Evolutionary conservation across 108 stramenopile genomes (phyloP).

Genomic region (Nitzschia sp.): DNA sequence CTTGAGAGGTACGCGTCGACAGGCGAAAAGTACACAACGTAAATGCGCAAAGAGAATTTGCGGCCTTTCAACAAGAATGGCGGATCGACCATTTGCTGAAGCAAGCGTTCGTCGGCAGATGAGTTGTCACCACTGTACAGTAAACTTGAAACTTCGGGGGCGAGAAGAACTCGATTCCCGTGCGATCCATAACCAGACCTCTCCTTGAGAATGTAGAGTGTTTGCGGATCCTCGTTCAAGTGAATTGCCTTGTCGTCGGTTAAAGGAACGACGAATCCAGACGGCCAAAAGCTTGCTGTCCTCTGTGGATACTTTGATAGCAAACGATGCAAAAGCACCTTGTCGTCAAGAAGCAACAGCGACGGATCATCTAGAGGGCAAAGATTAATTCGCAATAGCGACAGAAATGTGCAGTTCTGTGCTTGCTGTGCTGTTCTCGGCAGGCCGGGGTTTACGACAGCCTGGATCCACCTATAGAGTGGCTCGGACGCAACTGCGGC

Average conservation of each 20-base stretch:
- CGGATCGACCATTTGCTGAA: slow-evolving; percentile 70
- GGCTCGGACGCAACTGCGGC: not conserved
- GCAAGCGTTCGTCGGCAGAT: slow-evolving; percentile 33
- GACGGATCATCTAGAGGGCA: slow-evolving; percentile 71
- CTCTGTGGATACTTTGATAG: slow-evolving; percentile 14
- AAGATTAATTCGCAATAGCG: slow-evolving; percentile 51
- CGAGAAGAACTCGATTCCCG: slow-evolving; percentile 62
- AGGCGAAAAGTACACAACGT: slow-evolving; percentile 59
- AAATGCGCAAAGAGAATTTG: slow-evolving; percentile 77
- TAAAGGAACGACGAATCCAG: slow-evolving; percentile 35
- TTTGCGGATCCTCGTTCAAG: not conserved
- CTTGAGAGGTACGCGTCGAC: slow-evolving; percentile 48
- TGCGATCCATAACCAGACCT: slow-evolving; percentile 78
- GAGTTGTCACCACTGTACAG: not conserved
- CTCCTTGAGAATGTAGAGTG: slow-evolving; percentile 64
- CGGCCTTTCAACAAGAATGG: slow-evolving; percentile 44
- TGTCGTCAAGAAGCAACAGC: slow-evolving; percentile 68
- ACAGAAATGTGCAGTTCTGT: slow-evolving; percentile 2
- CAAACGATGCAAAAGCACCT: slow-evolving; percentile 54
- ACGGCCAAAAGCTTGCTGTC: slow-evolving; percentile 36
- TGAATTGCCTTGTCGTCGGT: not conserved
- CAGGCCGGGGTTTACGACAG: not conserved
- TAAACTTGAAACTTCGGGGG: slow-evolving; percentile 12
- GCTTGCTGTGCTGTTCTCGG: not conserved
- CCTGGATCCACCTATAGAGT: slow-evolving; percentile 3